Conservation (phyloP, 495 filamentous ascomycete species). For the Hyphodiscus hymeniophilus region DNA sequence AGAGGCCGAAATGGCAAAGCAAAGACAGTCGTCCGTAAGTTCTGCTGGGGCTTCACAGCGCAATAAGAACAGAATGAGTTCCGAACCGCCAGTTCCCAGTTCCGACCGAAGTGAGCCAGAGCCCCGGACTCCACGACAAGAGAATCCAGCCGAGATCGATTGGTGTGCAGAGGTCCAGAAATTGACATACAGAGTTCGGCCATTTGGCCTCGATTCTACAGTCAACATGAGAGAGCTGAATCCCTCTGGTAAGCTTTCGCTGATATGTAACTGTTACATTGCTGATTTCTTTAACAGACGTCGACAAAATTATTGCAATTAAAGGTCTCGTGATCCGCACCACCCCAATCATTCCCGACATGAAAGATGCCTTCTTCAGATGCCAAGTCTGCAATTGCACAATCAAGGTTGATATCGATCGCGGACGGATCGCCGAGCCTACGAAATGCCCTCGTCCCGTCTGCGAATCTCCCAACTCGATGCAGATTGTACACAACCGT, state of each 20-base stretch:
- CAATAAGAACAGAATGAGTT: conserved; percentile 44
- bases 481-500: conserved; percentile 97
- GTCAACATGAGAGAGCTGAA: conserved; percentile 95
- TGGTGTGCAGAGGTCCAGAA: conserved; percentile 41
- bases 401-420: conserved; percentile 82
- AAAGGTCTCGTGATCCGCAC: conserved; percentile 96
- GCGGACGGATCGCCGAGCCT: conserved; percentile 92
- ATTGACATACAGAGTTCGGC: conserved; percentile 67
- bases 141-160: conserved; percentile 39
- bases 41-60: conserved; percentile 27
- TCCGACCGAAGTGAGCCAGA: conserved; percentile 56
- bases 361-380: conserved; percentile 92
- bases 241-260: conserved; percentile 43
- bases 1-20: conserved; percentile 62
- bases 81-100: conserved; percentile 64
- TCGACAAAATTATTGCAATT: conserved; percentile 93
- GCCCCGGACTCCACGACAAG: conserved; percentile 23
- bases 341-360: conserved; percentile 94
- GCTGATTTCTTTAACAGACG: conserved; percentile 45
- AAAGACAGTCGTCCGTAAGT: conserved; percentile 46
- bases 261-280: conserved; percentile 27
- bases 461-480: conserved; percentile 82
- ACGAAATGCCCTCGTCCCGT: conserved; percentile 79
- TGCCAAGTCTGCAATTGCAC: conserved; percentile 90
- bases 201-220: conserved; percentile 77